Base-by-base conservation (phyloP, 345 rosid species). In the Gossypium arboreum region DNA sequence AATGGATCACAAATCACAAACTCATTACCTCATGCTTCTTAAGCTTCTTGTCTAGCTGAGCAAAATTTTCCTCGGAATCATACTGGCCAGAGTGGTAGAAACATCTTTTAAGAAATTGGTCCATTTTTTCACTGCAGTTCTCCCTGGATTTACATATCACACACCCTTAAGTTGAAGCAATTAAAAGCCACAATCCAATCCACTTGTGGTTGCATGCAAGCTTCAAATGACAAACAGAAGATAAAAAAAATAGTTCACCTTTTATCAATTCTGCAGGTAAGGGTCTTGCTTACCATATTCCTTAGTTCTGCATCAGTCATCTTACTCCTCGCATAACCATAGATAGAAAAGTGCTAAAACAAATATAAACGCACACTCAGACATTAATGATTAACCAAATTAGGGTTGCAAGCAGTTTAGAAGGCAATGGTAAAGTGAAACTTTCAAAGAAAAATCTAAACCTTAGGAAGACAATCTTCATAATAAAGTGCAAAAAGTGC, bases 51-150 rank as follows among this genome's bases (percentile, higher is more conserved):
- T 95, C 92, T 34, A 95, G 80, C 72, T 88, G 87, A 8, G 84
- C 80, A 87, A 95, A 95, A 81, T 93, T 79, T 43, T 93, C 89
- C 71, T 74, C 85, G 15, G 97, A 93, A 84, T 93, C 96, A 75
- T 95, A 95, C 79, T 95, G 99, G 71, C 99, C 99, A 78, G 99
- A 84, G 80, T 93, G 94, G 79, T 95, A 95, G 88, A 90, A 93
- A 84, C 99, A 95, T 85, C 99, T 89, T 72, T 86, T 76, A 64
- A 95, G 99, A 87, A 95, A 95, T 54, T 91, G 88, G 1, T 95
- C 99, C 93, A 95, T 95, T 86, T 91, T 95, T 83, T 90, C 94
- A 75, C 77, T 83, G 80, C 99, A 95, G 72, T 95, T 95, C 80
- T 84, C 98, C 85, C 99, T 93, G 89, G 61, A 80, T 79, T 70